Percentiles rank a stretch among this genome's conserved stretches.
Evolutionary conservation across 768 basidiomycete genomes (phyloP).

Genomic region (Amanita phalloides): DNA sequence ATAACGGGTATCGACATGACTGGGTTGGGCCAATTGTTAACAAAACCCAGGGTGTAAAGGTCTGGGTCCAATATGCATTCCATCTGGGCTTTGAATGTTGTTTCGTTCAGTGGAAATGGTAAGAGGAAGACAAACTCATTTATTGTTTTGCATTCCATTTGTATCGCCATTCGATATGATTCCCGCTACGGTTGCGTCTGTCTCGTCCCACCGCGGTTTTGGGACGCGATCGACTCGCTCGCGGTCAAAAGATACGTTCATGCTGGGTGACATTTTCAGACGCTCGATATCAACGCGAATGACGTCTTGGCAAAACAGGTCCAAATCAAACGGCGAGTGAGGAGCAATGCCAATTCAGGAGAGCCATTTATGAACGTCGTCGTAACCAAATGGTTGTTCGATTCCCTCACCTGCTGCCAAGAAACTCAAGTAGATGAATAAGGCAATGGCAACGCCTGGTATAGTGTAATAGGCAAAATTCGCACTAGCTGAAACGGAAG

Average conservation of each 20-base stretch:
- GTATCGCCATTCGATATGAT: background rate
- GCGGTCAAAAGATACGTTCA: constrained; percentile 33
- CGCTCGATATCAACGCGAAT: constrained; percentile 42
- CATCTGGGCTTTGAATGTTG: background rate
- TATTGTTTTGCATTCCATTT: too few relatives aligned
- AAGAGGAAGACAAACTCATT: too few relatives aligned
- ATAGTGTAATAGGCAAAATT: constrained; percentile 57
- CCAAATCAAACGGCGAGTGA: constrained; percentile 33
- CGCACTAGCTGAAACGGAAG: constrained; percentile 64
- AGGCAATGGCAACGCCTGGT: constrained; percentile 52
- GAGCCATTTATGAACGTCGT: constrained; percentile 30
- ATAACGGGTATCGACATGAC: background rate
- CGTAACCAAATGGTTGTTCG: constrained; percentile 64
- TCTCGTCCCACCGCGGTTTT: too few relatives aligned
- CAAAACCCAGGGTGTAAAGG: background rate
- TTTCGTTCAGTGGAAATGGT: background rate
- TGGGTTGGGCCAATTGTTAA: background rate
- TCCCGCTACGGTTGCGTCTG: background rate
- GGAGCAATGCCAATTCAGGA: constrained; percentile 9
- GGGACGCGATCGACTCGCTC: background rate
- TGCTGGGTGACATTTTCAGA: constrained; percentile 10
- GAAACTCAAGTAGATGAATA: constrained; percentile 71
- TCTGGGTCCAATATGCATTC: background rate
- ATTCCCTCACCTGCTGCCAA: constrained; percentile 64
- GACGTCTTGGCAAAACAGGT: constrained; percentile 45